A percentile compares a stretch with the other conserved stretches of the same genome.
Evolutionary conservation across 495 filamentous ascomycete species (phyloP).

Genomic region (Penicillium angulare): DNA sequence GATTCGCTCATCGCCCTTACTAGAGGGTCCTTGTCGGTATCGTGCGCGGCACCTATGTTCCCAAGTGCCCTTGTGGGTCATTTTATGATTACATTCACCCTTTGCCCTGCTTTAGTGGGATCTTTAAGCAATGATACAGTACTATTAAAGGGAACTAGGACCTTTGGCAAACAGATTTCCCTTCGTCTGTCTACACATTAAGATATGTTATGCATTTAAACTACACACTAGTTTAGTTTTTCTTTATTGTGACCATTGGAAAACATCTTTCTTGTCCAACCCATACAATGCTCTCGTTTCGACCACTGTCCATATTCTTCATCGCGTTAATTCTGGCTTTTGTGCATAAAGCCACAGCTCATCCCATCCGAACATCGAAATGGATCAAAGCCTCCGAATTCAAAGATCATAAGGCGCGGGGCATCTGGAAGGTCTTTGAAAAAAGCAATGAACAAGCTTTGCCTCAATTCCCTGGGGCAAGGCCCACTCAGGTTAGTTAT

Average conservation of each 20-base stretch:
- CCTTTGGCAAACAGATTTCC: background rate
- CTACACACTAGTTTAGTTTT: background rate
- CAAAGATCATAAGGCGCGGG: background rate
- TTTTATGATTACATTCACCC: background rate
- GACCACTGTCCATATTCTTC: constrained; percentile 4
- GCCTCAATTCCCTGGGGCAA: background rate
- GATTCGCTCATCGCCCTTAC: background rate
- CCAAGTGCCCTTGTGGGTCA: constrained; percentile 13
- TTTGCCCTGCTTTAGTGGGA: constrained; percentile 6
- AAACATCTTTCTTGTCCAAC: too few relatives aligned
- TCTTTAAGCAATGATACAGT: background rate
- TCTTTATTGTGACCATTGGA: background rate
- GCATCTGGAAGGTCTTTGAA: constrained; percentile 10
- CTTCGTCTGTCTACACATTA: too few relatives aligned
- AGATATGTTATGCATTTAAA: background rate
- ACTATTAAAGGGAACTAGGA: constrained; percentile 7
- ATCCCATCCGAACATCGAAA: constrained; percentile 14
- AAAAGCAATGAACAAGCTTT: background rate
- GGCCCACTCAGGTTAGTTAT: background rate
- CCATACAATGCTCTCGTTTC: background rate
- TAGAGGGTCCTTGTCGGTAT: constrained; percentile 10
- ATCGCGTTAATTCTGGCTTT: constrained; percentile 9
- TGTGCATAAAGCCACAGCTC: constrained; percentile 8
- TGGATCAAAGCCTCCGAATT: constrained; percentile 8
- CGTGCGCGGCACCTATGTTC: constrained; percentile 14